Conservation (phyloP, 805 yeast genomes). For the Ogataea siamensis region DNA sequence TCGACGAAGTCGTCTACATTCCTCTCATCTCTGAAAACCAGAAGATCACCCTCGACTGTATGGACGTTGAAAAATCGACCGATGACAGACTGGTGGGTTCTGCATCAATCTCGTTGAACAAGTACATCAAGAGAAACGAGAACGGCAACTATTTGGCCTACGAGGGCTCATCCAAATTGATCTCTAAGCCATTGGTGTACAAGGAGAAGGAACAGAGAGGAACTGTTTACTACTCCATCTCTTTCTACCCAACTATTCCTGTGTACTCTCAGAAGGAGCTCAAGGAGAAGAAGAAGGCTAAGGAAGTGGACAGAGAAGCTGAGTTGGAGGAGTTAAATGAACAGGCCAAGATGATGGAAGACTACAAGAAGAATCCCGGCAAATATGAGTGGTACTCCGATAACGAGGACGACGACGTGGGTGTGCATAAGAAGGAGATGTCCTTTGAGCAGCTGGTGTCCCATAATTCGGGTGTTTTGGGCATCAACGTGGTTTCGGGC, state of each 20-base stretch:
- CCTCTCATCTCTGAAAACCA: slow-evolving; percentile 64
- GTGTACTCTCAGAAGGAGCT: slow-evolving; percentile 60
- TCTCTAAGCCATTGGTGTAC: slow-evolving; percentile 33
- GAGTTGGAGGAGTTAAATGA: slow-evolving; percentile 43
- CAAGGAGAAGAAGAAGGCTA: slow-evolving; percentile 41
- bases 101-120: slow-evolving; percentile 47
- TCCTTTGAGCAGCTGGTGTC: slow-evolving; percentile 51
- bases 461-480: slow-evolving; percentile 61
- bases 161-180: slow-evolving; percentile 49
- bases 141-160: slow-evolving; percentile 47
- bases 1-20: slow-evolving; percentile 55
- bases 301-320: slow-evolving; percentile 37
- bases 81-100: slow-evolving; percentile 64
- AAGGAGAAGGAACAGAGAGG: slow-evolving; percentile 50
- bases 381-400: slow-evolving; percentile 62
- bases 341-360: slow-evolving; percentile 48
- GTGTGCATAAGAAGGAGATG: slow-evolving; percentile 42
- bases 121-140: slow-evolving; percentile 46
- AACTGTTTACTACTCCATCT: slow-evolving; percentile 43
- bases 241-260: slow-evolving; percentile 65
- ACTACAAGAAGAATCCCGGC: slow-evolving; percentile 54
- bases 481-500: slow-evolving; percentile 53
- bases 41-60: slow-evolving; percentile 52
- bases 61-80: slow-evolving; percentile 65
- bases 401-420: slow-evolving; percentile 33